Conservation (phyloP, 352 stramenopile genomes). For the Phytophthora agathidicida region DNA sequence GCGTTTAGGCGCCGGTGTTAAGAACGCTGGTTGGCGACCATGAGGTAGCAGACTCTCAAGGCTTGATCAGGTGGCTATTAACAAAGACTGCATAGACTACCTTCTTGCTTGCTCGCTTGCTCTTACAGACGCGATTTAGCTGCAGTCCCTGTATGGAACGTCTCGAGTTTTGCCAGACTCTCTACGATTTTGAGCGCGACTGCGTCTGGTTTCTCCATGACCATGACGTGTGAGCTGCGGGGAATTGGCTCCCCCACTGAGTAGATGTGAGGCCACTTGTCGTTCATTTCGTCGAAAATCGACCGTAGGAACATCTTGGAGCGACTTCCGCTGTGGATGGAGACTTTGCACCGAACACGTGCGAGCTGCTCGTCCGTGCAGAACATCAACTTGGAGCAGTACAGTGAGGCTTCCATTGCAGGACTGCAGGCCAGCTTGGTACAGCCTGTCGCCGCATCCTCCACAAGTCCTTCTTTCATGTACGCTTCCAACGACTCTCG, state of each 20-base stretch:
- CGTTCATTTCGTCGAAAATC: conserved; percentile 20
- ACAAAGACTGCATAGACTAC: too few species aligned
- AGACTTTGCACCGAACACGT: conserved; percentile 15
- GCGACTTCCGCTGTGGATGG: conserved; percentile 21
- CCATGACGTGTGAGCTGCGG: conserved; percentile 36
- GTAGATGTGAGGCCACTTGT: conserved; percentile 38
- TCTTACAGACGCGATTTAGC: conserved; percentile 13
- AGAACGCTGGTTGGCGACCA: too few species aligned
- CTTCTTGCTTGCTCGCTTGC: too few species aligned
- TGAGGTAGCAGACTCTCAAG: too few species aligned
- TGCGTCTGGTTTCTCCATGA: conserved; percentile 44
- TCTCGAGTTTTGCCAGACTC: conserved; percentile 27
- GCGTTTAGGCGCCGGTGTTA: too few species aligned
- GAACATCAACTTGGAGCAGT: conserved; percentile 31
- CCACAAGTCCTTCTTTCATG: conserved; percentile 19
- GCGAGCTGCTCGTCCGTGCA: conserved; percentile 28
- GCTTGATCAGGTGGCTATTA: too few species aligned
- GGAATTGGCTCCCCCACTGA: conserved; percentile 28
- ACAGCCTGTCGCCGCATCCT: conserved; percentile 16
- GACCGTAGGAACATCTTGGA: conserved; percentile 27
- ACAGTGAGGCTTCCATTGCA: conserved; percentile 36
- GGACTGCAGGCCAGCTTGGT: conserved; percentile 36
- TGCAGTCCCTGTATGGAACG: conserved; percentile 2
- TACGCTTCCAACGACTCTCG: conserved; percentile 30
- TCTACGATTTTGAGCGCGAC: conserved; percentile 35